These are phyloP conservation scores for Spizellomyces punctatus DNA, from an alignment of 192 early-diverging fungal genomes.

Conservation along the genomic window DNA sequence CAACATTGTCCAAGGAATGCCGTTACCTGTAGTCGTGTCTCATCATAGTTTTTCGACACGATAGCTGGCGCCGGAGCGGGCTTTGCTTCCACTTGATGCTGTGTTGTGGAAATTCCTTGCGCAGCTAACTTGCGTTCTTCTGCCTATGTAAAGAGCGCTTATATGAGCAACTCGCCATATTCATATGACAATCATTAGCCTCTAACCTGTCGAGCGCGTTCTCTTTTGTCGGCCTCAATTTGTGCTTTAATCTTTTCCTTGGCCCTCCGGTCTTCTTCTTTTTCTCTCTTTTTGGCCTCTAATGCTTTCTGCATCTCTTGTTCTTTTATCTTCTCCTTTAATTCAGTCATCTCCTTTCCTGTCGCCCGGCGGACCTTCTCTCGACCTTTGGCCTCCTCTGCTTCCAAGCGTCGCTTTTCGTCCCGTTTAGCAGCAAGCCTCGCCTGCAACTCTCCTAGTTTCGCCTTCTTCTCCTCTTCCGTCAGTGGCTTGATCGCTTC, in stretches of 20 bases:
- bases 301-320: constrained; percentile 75
- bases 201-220: constrained; percentile 65
- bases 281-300: constrained; percentile 72
- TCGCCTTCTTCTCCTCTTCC: constrained; percentile 75
- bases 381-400: constrained; percentile 67
- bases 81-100: constrained; percentile 20
- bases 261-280: constrained; percentile 75
- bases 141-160: constrained; percentile 8
- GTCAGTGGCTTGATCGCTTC: constrained; percentile 77
- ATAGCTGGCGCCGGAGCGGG: constrained; percentile 32
- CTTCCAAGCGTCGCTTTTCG: constrained; percentile 56
- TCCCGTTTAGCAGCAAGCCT: constrained; percentile 68
- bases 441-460: constrained; percentile 69
- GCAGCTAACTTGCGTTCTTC: constrained; percentile 42
- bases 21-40: constrained; percentile 72
- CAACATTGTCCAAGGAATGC: background rate
- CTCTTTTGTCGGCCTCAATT: constrained; percentile 79
- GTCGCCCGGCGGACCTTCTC: constrained; percentile 73
- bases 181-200: background rate
- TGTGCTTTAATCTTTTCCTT: constrained; percentile 75
- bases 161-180: background rate
- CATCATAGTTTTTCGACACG: constrained; percentile 68
- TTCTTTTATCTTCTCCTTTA: constrained; percentile 70
- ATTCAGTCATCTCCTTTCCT: constrained; percentile 70
- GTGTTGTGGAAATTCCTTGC: constrained; percentile 33